Evolutionary conservation across 2,329 filamentous ascomycete species (phyloP).

Genomic region (Fusarium pininemorale): DNA sequence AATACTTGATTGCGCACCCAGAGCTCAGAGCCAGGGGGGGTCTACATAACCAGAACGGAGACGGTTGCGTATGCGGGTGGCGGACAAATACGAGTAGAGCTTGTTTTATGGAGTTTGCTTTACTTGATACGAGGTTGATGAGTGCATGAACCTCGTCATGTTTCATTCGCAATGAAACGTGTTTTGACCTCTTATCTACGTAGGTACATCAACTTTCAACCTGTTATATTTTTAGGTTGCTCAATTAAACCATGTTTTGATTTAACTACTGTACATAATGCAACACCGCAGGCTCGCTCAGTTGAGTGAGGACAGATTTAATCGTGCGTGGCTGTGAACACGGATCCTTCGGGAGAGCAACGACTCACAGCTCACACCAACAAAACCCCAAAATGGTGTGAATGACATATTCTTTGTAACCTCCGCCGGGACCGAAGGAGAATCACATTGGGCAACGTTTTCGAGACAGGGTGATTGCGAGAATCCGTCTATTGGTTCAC

Average conservation of each 20-base stretch:
- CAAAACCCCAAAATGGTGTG: constrained; percentile 7
- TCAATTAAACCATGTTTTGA: background rate
- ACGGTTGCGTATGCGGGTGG: constrained; percentile 32
- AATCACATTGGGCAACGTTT: background rate
- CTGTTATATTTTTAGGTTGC: constrained; percentile 16
- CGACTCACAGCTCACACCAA: background rate
- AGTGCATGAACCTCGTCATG: constrained; percentile 16
- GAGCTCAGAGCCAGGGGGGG: background rate
- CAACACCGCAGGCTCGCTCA: background rate
- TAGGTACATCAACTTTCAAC: background rate
- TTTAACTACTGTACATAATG: background rate
- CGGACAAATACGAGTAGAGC: constrained; percentile 18
- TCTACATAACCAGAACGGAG: constrained; percentile 22
- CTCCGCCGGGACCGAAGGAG: constrained; percentile 9
- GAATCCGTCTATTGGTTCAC: constrained; percentile 25
- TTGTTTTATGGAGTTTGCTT: constrained; percentile 24
- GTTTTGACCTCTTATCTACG: background rate
- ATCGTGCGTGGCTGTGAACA: constrained; percentile 15
- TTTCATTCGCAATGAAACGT: constrained; percentile 33
- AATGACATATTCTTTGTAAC: background rate
- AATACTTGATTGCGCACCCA: constrained; percentile 7
- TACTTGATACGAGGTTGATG: constrained; percentile 29
- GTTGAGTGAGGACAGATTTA: background rate
- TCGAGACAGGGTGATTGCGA: constrained; percentile 22
- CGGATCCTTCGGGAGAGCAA: constrained; percentile 13